phyloP scores from a whole-genome alignment of 768 basidiomycete genomes.

The Tubosaeta sp. region DNA sequence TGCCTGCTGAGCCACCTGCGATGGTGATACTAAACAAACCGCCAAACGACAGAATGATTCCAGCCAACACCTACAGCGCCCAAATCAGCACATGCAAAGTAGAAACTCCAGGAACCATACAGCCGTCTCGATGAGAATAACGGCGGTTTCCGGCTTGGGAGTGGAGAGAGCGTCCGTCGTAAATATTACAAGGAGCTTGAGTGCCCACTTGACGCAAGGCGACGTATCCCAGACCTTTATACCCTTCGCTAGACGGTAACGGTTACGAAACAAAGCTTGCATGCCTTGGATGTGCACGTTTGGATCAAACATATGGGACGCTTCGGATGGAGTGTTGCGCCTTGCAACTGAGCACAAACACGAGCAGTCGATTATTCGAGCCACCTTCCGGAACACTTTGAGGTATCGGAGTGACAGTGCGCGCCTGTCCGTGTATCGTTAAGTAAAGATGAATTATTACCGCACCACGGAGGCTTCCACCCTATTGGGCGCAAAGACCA shows the following conservation, averaged over 20 bases:
- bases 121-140: constrained; percentile 50
- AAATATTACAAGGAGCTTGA: not conserved
- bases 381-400: too few relatives aligned
- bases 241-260: not conserved
- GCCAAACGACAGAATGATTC: constrained; percentile 73
- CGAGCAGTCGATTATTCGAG: too few relatives aligned
- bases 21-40: constrained; percentile 59
- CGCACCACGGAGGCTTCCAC: too few relatives aligned
- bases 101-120: constrained; percentile 35
- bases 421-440: too few relatives aligned
- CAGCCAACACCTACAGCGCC: constrained; percentile 54
- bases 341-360: too few relatives aligned
- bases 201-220: constrained; percentile 5
- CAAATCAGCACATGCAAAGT: not conserved
- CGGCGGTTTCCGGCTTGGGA: constrained; percentile 59
- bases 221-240: constrained; percentile 18
- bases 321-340: too few relatives aligned
- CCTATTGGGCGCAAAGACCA: too few relatives aligned
- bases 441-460: too few relatives aligned
- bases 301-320: constrained; percentile 5
- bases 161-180: constrained; percentile 38
- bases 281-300: not conserved
- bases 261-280: constrained; percentile 9
- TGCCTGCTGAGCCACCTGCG: constrained; percentile 51
- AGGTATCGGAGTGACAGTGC: too few relatives aligned